Evolutionary conservation across 2,329 filamentous ascomycete species (phyloP), one percentile per base, ranked within the genome.

Genomic region (Aureobasidium subglaciale): DNA sequence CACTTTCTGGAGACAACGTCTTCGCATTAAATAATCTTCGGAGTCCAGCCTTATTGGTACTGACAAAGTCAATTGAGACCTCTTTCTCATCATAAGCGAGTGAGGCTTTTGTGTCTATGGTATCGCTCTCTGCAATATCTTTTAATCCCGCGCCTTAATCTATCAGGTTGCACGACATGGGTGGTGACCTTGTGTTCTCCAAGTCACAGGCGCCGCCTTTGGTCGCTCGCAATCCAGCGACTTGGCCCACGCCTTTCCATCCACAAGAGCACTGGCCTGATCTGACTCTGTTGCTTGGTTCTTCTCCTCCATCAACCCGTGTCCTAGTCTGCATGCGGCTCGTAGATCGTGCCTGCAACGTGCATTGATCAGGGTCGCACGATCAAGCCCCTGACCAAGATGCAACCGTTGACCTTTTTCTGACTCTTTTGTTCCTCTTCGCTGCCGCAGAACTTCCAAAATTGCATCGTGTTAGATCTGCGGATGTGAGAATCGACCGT

Each of bases 361-460:
- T 38, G 37, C 16, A 37, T 27, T 54, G 50, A 54, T 54, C 50
- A 54, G 50, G 37, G 50, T 54, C 29, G 50, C 38, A 43, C 37
- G 30, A 20, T 16, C 32, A 49, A 24, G 13, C n/a, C 29, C 30
- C 30, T 27, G 18, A 18, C 22, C 46, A 49, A 29, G 16, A 13
- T 29, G 29, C 32, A 50, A 37, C 32, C 32, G 27, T 24, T 20
- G 34, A 25, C 27, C 45, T 9, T 27, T 18, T n/a, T 29, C 30
- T 50, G 13, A 27, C 34, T 25, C 15, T 46, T 20, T 11, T 27
- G 4, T 27, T 32, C n/a, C 11, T 34, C 16, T 9, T 32, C 11
- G 13, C 11, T 32, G n/a, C 10, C 18, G 4, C 16, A 10, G 16
- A 45, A 32, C n/a, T n/a, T 15, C 29, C 43, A 16, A 35, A 25